Percentiles rank a stretch among this genome's conserved stretches.
These are phyloP conservation scores for Triticum monococcum DNA, from an alignment of 176 grass and related monocot species.

Conservation along the genomic window DNA sequence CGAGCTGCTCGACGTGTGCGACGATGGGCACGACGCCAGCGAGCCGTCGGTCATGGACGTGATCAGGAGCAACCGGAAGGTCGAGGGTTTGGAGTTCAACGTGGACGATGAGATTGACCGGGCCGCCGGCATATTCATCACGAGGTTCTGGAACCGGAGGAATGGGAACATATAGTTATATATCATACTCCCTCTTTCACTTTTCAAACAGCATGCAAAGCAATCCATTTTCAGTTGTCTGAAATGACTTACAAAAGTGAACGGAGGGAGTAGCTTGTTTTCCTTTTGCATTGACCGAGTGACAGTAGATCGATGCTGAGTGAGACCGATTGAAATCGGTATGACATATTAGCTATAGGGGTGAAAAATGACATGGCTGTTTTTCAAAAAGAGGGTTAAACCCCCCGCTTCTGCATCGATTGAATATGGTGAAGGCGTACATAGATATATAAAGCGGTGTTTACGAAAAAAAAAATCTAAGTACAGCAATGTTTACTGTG, in stretches of 20 bases:
- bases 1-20: background rate
- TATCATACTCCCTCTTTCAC: background rate
- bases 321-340: background rate
- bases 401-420: no score
- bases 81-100: slow-evolving; percentile 62
- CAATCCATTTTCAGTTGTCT: no score
- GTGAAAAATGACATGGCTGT: no score
- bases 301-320: background rate
- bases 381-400: no score
- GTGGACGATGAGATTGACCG: slow-evolving; percentile 78
- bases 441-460: background rate
- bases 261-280: background rate
- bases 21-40: background rate
- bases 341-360: background rate
- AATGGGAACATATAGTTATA: slow-evolving; percentile 29
- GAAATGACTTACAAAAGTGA: no score
- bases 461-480: no score
- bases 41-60: slow-evolving; percentile 70
- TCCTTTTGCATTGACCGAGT: background rate
- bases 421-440: background rate
- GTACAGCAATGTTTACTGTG: background rate
- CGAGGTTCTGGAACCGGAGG: slow-evolving; percentile 59
- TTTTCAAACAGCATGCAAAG: no score
- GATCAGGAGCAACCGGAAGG: slow-evolving; percentile 61
- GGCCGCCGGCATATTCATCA: slow-evolving; percentile 76